Evolutionary conservation across 768 basidiomycete genomes (phyloP), one percentile per base, ranked within the genome.

Genomic region (Podaxis sp.): DNA sequence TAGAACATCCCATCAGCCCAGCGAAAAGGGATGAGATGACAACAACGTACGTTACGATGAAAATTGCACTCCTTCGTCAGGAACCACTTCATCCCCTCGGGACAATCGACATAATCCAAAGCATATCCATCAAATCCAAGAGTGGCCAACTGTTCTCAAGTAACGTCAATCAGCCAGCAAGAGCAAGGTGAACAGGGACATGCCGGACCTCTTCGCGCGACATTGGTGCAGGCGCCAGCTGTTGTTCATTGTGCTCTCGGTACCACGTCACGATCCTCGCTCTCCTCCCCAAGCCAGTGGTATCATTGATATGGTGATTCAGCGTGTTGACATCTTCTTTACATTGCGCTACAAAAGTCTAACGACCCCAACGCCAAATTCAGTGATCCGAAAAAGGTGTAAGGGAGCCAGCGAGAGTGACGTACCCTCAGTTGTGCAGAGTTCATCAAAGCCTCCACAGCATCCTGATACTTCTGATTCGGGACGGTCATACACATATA

Each of bases 271-370:
- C 83, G 55, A 94, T 78, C 40, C 80, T 79, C 36, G 73, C 79
- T 62, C 73, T 79, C 64, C 78, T 73, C 35, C 84, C 88, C 11
- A 82, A 72, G 4, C 78, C 84, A 50, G 81, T 73, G 0, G 76
- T 69, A 71, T 93, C 91, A 65, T 89, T 89, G 66, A 91, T 79
- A 38, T 84, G 75, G 10, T 73, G 71, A 63, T 91, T 90, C 47
- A 98, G 76, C 1, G 79, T 73, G 61, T 87, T 76, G 54, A 91
- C 91, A 68, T 99, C 96, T 59, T 90, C 88, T 61, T 87, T 81
- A 64, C 85, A 87, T 70, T 94, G 91, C 16, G 87, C 84, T 5
- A 99, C 86, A 71, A 99, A 90, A 0, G 87, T 91, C 95, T 96
- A 64, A 21, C 51, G 46, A 57, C 51, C 47, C 14, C 27, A 2